Conservation (phyloP, 345 rosid genomes). For the Populus davidiana region DNA sequence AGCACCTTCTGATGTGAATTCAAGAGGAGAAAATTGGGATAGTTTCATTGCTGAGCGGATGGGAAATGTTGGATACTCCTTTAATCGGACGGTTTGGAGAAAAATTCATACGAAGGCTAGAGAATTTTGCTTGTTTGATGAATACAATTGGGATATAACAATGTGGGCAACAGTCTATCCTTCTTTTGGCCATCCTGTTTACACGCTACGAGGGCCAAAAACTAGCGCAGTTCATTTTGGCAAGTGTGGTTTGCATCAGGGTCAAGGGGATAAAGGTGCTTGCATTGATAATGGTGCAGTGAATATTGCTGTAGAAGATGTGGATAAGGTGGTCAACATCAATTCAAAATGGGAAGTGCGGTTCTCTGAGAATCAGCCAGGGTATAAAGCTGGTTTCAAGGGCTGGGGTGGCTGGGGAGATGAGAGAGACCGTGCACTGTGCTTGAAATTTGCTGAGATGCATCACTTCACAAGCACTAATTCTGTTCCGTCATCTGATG, state of each 20-base stretch:
- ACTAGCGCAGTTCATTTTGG: constrained; percentile 95
- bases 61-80: constrained; percentile 92
- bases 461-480: constrained; percentile 24
- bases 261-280: constrained; percentile 54
- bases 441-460: constrained; percentile 70
- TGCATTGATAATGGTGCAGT: constrained; percentile 77
- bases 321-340: constrained; percentile 58
- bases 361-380: constrained; percentile 60
- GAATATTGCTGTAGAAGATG: constrained; percentile 52
- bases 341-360: constrained; percentile 60
- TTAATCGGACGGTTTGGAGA: constrained; percentile 81
- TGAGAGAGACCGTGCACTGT: constrained; percentile 69
- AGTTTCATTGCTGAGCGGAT: constrained; percentile 84
- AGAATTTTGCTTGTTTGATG: constrained; percentile 89
- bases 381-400: constrained; percentile 92
- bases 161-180: constrained; percentile 99
- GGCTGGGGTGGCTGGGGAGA: constrained; percentile 99
- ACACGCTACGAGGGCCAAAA: constrained; percentile 81
- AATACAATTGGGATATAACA: constrained; percentile 97
- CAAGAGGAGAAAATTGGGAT: constrained; percentile 75
- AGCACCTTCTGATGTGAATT: constrained; percentile 88
- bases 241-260: constrained; percentile 97
- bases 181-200: constrained; percentile 81
- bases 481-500: constrained; percentile 16
- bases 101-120: constrained; percentile 69